Base-by-base conservation (phyloP, 169 alveolate genomes). In the Plasmodium blacklocki region DNA sequence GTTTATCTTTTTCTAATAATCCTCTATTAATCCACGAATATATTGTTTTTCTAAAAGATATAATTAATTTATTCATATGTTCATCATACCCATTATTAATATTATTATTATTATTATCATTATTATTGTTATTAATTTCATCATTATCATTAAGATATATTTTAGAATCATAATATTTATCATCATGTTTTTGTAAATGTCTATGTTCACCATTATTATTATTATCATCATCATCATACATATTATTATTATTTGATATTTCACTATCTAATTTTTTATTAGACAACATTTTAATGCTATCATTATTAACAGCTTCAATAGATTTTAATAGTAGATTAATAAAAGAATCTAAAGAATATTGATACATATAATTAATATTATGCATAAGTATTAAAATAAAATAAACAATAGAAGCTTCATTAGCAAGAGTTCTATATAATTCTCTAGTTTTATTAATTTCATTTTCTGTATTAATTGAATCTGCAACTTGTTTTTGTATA, bases 341-440 rank as follows among this genome's bases (percentile, higher is more conserved):
- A 91, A 98, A 98, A 50, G 98, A 94, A 91, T 98, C 99, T 66
- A 98, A 95, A 1, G 99, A 97, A 88, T 96, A 97, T 94, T 98
- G 98, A 96, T 98, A 98, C 99, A 98, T 98, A 92, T 97, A 98
- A 88, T 97, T 98, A 87, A 98, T 97, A 93, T 96, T 96, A 91
- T 97, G 96, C 71, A 98, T 95, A 88, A 97, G 96, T 54, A 98
- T 97, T 70, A 98, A 94, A 67, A 97, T 93, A 97, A 98, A 98
- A 95, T 97, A 98, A 59, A 98, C 96, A 98, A 97, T 97, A 23
- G 99, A 97, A 64, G 99, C 99, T 94, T 97, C 99, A 39, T 98
- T 97, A 23, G 99, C 99, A 0, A 97, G 98, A 8, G 98, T 95
- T 94, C 99, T 95, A 93, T 97, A 98, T 18, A 96, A 94, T 94